Base-by-base conservation (phyloP, 495 filamentous ascomycete genomes). In the Trichoderma asperelloides region DNA sequence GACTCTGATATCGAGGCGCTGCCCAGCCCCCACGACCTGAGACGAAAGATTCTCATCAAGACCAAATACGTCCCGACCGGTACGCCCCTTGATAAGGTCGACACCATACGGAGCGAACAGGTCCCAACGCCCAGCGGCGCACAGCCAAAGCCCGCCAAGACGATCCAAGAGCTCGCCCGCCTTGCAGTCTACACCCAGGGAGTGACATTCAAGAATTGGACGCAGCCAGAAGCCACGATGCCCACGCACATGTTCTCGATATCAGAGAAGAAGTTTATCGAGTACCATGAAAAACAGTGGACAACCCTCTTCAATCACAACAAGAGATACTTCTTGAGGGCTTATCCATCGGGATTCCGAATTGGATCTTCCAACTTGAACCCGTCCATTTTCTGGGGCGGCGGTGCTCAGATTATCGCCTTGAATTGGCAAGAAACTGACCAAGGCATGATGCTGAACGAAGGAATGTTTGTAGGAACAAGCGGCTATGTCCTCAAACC, bases 341-440 rank as follows among this genome's bases (percentile, higher is more conserved):
- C 92, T 0, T 97, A 96, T 70, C 94, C 94, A 0, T 90, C 87
- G 8, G 91, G 91, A 2, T 81, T 92, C 68, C 87, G 94, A 1
- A 87, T 98, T 65, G 81, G 81, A 63, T 96, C 91, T 3, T 92
- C 91, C 0, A 98, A 97, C 71, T 83, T 92, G 12, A 91, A 97
- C 70, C 93, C 94, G 0, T 82, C 84, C 1, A 79, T 87, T 40
- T 93, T 92, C 80, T 97, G 94, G 94, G 81, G 90, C 3, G 88
- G 90, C 68, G 94, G 94, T 12, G 90, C 95, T 4, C 94, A 98
- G 78, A 88, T 97, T 57, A 92, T 96, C 0, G 94, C 94, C 2
- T 81, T 97, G 49, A 98, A 97, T 76, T 98, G 94, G 93, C 94
- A 98, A 71, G 88, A 87, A 66, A 86, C 87, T 72, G 94, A 97